These are phyloP conservation scores for Candida namnaoensis DNA, from an alignment of 805 yeast genomes.

Conservation along the genomic window DNA sequence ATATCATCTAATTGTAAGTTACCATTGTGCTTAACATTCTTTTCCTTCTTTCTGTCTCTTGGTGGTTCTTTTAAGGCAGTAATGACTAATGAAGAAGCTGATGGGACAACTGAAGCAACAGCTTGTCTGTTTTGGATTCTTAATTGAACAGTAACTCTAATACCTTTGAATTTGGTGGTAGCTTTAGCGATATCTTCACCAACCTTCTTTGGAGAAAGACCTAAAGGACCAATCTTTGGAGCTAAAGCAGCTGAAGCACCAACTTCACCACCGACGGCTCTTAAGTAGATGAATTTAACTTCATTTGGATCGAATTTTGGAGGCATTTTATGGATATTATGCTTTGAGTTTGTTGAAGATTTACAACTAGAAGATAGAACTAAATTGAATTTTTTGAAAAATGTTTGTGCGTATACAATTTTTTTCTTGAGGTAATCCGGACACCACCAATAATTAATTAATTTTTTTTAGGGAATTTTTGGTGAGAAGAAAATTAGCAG, in stretches of 20 bases:
- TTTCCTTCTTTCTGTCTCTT: constrained; percentile 99
- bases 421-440: too few species aligned
- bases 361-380: not conserved
- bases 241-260: constrained; percentile 99
- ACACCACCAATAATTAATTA: too few species aligned
- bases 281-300: constrained; percentile 96
- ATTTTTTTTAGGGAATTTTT: too few species aligned
- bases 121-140: constrained; percentile 99
- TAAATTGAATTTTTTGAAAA: not conserved
- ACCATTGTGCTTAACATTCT: constrained; percentile 99
- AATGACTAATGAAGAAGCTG: constrained; percentile 98
- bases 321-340: constrained; percentile 73
- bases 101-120: constrained; percentile 95
- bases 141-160: constrained; percentile 97
- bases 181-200: constrained; percentile 99
- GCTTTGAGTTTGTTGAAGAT: not conserved
- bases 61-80: constrained; percentile 99
- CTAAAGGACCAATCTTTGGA: constrained; percentile 99
- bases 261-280: constrained; percentile 99
- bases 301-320: constrained; percentile 98
- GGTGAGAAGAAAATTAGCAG: too few species aligned
- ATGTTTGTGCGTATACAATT: too few species aligned
- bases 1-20: constrained; percentile 96
- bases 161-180: constrained; percentile 98
- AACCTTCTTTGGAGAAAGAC: constrained; percentile 99